Evolutionary conservation across 2,329 filamentous ascomycete species (phyloP), one percentile per base, ranked within the genome.

Genomic region (Microsporum canis): DNA sequence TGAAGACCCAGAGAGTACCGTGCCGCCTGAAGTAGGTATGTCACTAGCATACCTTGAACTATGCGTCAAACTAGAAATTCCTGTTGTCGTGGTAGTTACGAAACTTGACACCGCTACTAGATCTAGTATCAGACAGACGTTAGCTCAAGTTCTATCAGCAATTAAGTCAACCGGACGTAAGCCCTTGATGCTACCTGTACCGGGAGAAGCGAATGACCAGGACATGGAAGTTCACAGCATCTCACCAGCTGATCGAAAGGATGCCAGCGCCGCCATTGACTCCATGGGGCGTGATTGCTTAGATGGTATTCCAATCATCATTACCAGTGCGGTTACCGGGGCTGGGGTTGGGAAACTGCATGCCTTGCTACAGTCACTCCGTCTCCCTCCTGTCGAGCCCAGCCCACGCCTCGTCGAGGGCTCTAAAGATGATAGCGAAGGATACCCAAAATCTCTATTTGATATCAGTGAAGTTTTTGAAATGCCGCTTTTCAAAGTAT

Each of bases 391-490:
- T 31, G 5, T 17, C 2, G 31, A 34, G 5, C 17, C 29, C 6
- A 10, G n/a, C 10, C 5, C 12, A 34, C 53, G 49, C 2, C 33
- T 36, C 5, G 17, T 31, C 7, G 41, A 36, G 17, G 27, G 14
- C 10, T 17, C 33, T 31, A 68, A 39, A 58, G 67, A 63, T n/a
- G 56, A 60, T 10, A 51, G 61, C 1, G 59, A 66, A 0, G 79
- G 84, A 62, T 80, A 83, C 60, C 82, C 84, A 1, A 77, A 78
- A 3, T 82, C 82, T 38, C 76, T 96, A 1, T 97, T 97, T 69
- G 88, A 96, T 69, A 83, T 97, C 29, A 92, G 97, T 70, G 92
- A 96, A 67, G 85, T 91, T 0, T 97, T 95, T 72, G 88, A 83
- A 62, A 82, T 91, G 12, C 83, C 87, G 0, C 81, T 82, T 0